These are phyloP conservation scores for Psilocybe cyanescens DNA, from an alignment of 768 basidiomycete species.

Conservation along the genomic window DNA sequence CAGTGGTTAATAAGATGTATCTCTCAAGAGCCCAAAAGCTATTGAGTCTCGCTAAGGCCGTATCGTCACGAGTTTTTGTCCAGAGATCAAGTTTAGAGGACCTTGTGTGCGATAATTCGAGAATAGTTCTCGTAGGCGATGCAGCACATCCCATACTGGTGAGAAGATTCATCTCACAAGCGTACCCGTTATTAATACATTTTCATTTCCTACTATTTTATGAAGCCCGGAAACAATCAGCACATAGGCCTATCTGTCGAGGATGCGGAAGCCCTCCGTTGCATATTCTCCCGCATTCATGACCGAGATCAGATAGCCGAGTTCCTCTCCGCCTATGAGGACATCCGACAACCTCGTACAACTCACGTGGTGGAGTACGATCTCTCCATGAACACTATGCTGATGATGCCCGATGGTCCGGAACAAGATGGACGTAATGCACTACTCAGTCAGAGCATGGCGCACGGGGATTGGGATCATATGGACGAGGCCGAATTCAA, in stretches of 20 bases:
- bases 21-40: constrained; percentile 35
- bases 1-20: background rate
- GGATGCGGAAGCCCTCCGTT: constrained; percentile 10
- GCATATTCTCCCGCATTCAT: constrained; percentile 12
- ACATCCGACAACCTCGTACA: constrained; percentile 14
- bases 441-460: constrained; percentile 32
- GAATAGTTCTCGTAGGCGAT: constrained; percentile 13
- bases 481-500: constrained; percentile 51
- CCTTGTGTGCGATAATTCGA: constrained; percentile 38
- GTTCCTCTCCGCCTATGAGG: constrained; percentile 16
- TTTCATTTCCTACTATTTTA: background rate
- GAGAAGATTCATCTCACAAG: background rate
- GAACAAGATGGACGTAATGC: constrained; percentile 28
- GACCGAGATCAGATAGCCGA: constrained; percentile 11
- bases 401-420: constrained; percentile 34
- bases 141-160: constrained; percentile 15
- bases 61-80: constrained; percentile 33
- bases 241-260: constrained; percentile 11
- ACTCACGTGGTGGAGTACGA: constrained; percentile 15
- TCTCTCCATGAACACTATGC: constrained; percentile 9
- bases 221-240: constrained; percentile 14
- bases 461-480: constrained; percentile 37
- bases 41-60: constrained; percentile 29
- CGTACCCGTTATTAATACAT: background rate
- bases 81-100: constrained; percentile 41